These are phyloP conservation scores for Dendrobium catenatum DNA, from an alignment of 106 monocot genomes.

Conservation along the genomic window DNA sequence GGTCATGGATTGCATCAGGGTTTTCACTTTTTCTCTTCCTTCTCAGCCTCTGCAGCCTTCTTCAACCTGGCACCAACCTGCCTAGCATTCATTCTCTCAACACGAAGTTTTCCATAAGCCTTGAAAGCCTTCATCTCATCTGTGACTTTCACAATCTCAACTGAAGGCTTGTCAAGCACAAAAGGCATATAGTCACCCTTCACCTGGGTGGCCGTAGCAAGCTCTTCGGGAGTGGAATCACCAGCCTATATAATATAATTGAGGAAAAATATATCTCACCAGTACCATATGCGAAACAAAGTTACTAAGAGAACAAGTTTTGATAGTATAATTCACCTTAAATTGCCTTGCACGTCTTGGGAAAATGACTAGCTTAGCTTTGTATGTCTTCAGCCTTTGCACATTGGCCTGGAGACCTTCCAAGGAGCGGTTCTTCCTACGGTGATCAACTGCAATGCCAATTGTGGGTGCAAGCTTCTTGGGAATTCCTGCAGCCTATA, in stretches of 20 bases:
- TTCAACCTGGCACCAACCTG: constrained; percentile 59
- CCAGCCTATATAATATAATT: constrained; percentile 18
- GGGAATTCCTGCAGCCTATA: constrained; percentile 49
- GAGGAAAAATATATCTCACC: too few species aligned
- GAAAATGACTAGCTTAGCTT: constrained; percentile 47
- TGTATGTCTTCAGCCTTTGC: constrained; percentile 48
- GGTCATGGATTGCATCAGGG: background rate
- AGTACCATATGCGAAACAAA: too few species aligned
- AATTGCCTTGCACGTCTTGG: constrained; percentile 34
- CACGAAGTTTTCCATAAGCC: constrained; percentile 52
- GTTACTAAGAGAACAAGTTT: background rate
- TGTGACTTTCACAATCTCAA: constrained; percentile 34
- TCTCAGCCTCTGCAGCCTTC: constrained; percentile 71
- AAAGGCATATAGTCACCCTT: constrained; percentile 29
- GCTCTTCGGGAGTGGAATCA: constrained; percentile 33
- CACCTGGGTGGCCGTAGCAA: constrained; percentile 31
- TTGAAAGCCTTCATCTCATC: constrained; percentile 70
- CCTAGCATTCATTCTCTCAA: constrained; percentile 54
- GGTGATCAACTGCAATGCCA: constrained; percentile 64
- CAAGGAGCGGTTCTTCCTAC: constrained; percentile 38
- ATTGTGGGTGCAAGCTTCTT: constrained; percentile 59
- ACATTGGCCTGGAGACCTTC: constrained; percentile 49
- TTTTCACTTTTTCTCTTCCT: constrained; percentile 62
- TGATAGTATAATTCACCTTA: constrained; percentile 30
- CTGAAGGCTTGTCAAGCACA: constrained; percentile 20